Conservation (phyloP, 352 stramenopile genomes). For the Globisporangium orthogonon region DNA sequence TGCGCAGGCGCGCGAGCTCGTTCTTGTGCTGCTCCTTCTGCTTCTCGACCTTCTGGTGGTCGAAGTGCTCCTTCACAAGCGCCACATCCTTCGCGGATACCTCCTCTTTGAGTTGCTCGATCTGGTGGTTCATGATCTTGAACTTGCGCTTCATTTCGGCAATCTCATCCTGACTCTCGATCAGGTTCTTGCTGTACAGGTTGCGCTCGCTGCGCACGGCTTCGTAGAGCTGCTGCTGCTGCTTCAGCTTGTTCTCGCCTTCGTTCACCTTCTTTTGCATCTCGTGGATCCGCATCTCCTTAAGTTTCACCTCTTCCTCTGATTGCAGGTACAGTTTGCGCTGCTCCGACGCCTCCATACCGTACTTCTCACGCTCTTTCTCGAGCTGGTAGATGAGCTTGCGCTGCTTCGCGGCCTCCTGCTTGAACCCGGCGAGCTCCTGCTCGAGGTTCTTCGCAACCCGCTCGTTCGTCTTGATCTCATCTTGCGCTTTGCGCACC, state of each 20-base stretch:
- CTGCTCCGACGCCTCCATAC: conserved; percentile 82
- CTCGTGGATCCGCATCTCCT: conserved; percentile 78
- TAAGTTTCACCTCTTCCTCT: conserved; percentile 76
- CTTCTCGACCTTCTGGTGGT: conserved; percentile 94
- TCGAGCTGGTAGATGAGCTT: conserved; percentile 91
- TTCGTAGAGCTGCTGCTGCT: conserved; percentile 96
- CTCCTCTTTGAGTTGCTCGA: conserved; percentile 96
- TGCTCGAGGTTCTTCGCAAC: conserved; percentile 85
- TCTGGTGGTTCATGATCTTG: conserved; percentile 95
- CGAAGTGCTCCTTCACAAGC: conserved; percentile 95
- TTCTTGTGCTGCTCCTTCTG: conserved; percentile 92
- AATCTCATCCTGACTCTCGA: conserved; percentile 95
- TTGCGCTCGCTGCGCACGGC: conserved; percentile 92
- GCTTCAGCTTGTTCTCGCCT: conserved; percentile 92
- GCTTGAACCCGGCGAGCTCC: conserved; percentile 78
- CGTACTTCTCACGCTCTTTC: conserved; percentile 91
- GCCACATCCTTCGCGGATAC: conserved; percentile 93
- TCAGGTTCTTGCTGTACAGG: conserved; percentile 94
- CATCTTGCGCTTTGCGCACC: conserved; percentile 80
- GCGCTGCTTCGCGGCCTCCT: conserved; percentile 82
- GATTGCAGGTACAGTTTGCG: conserved; percentile 78
- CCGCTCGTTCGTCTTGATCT: conserved; percentile 91
- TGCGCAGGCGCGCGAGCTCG: conserved; percentile 88
- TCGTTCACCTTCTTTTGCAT: conserved; percentile 88
- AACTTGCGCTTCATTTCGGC: conserved; percentile 95